Conservation (phyloP, 129 eudicot genomes). For the Flaveria brownii region DNA sequence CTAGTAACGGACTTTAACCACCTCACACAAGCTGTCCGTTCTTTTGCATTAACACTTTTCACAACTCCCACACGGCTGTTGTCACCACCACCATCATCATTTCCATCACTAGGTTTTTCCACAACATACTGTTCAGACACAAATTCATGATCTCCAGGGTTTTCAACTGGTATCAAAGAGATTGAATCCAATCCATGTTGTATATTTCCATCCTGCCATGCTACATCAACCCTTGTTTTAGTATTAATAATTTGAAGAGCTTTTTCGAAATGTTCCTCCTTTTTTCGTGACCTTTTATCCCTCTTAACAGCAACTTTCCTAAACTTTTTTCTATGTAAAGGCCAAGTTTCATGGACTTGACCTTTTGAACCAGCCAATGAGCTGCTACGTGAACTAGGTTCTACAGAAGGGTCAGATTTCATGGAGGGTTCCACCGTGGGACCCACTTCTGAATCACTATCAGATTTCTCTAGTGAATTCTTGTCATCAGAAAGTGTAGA, state of each 20-base stretch:
- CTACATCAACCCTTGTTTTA: conserved; percentile 79
- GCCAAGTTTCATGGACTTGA: conserved; percentile 62
- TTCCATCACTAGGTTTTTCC: conserved; percentile 73
- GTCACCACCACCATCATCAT: conserved; percentile 46
- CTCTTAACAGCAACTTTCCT: conserved; percentile 74
- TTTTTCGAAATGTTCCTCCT: conserved; percentile 75
- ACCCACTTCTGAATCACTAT: conserved; percentile 59
- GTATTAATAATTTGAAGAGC: conserved; percentile 74
- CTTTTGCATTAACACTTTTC: conserved; percentile 93
- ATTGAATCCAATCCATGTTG: conserved; percentile 58
- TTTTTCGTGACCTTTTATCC: conserved; percentile 73
- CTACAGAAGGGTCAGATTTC: conserved; percentile 39
- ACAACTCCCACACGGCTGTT: conserved; percentile 87
- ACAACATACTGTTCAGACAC: conserved; percentile 94
- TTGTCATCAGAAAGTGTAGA: conserved; percentile 41
- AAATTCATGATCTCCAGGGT: conserved; percentile 98
- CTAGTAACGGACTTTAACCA: conserved; percentile 84
- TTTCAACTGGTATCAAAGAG: conserved; percentile 77
- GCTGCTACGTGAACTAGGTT: conserved; percentile 45
- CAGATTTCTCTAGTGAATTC: conserved; percentile 42
- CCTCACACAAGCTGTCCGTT: conserved; percentile 83
- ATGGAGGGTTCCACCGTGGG: conserved; percentile 46
- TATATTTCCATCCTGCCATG: conserved; percentile 94
- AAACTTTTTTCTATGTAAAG: conserved; percentile 80
- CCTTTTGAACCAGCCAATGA: conserved; percentile 65